Evolutionary conservation across 495 filamentous ascomycete genomes (phyloP), one percentile per base, ranked within the genome.

Genomic region (Podospora tetraspora): DNA sequence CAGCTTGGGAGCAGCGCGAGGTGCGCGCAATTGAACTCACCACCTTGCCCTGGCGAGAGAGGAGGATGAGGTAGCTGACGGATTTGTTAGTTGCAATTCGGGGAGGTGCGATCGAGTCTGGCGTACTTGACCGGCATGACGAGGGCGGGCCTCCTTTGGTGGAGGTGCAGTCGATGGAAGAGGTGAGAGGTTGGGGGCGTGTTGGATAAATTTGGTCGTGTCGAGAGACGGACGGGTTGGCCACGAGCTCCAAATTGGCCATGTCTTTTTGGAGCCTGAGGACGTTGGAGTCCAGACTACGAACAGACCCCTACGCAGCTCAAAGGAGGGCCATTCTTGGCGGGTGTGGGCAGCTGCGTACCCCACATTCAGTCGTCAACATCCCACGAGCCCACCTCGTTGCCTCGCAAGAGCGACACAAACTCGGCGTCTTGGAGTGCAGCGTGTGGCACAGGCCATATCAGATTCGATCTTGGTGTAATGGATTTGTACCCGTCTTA

Each of bases 21-120:
- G 78, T 75, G 79, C 77, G 85, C 78, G 75, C 78, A 74, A 59
- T 29, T 29, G 74, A 77, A 79, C 91, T 64, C 82, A 99, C 95
- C 82, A 99, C 95, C 91, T 99, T 99, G 78, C 95, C 95, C 84
- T 98, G 96, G 72, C 95, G 88, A 67, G 94, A 97, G 67, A 98
- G 90, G 70, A 98, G 88, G 80, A 99, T 99, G 68, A 99, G 81
- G 78, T 98, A 99, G 83, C 95, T 99, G 74, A 67, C 43, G 27
- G 61, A 3, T 68, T 25, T 68, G 67, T 77, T 69, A 73, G 69
- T 59, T 3, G 34, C 25, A 52, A 12, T 29, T 11, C 25, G 58
- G 5, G 19, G 23, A 43, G 22, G n/a, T 19, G 59, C 56, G 62
- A 21, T 58, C 64, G 34, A 3, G 37, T 25, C 34, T 56, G 57